Evolutionary conservation across 2,329 filamentous ascomycete species (phyloP).

Genomic region (Calonectria pseudoreteaudii): DNA sequence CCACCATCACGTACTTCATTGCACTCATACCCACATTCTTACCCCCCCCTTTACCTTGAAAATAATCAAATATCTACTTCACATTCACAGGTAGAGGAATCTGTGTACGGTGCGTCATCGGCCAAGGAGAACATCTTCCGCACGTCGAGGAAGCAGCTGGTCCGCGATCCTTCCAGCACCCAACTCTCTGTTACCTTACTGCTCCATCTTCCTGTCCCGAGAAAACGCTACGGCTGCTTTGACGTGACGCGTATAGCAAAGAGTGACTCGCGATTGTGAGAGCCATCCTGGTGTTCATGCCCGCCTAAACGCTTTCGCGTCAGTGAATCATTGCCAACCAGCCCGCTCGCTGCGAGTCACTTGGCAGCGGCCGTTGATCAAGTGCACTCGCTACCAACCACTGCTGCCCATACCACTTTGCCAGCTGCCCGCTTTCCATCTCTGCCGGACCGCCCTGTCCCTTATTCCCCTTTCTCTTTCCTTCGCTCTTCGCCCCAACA

Average conservation of each 20-base stretch:
- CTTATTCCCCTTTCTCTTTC: neutral
- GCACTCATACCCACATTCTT: neutral
- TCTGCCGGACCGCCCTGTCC: neutral
- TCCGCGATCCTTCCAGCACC: neutral
- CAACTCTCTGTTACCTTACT: neutral
- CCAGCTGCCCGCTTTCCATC: neutral
- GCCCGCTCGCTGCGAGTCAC: neutral
- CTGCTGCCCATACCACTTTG: neutral
- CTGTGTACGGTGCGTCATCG: neutral
- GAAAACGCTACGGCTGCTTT: neutral
- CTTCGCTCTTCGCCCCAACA: slow-evolving; percentile 14
- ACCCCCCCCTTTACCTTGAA: neutral
- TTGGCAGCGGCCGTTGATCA: neutral
- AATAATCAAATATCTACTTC: neutral
- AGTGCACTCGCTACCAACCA: neutral
- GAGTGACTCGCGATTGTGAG: neutral
- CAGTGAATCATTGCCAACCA: slow-evolving; percentile 6
- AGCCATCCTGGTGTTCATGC: neutral
- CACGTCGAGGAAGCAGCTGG: neutral
- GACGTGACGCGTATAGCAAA: neutral
- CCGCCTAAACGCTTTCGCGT: neutral
- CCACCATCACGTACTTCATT: neutral
- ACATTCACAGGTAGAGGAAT: neutral
- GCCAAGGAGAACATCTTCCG: neutral
- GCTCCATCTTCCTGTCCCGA: neutral